Evolutionary conservation across 805 yeast genomes (phyloP), one percentile per base, ranked within the genome.

Genomic region (Kuraishia cidri): DNA sequence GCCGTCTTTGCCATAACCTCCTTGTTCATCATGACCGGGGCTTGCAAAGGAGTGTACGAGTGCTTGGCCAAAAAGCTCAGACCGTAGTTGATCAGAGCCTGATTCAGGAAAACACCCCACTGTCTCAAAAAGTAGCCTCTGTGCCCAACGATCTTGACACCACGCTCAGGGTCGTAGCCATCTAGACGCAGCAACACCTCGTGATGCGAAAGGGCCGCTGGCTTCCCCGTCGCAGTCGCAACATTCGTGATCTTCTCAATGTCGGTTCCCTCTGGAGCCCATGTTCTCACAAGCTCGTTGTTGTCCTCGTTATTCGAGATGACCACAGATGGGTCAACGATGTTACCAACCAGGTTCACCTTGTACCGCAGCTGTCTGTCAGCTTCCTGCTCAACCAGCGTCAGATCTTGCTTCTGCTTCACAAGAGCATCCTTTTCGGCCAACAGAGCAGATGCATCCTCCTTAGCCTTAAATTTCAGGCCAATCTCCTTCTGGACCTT

Each of bases 1-100:
- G 98, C 98, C 46, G 98, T 92, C 65, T 85, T 88, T 47, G 97
- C 97, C 98, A 92, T 92, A 37, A 87, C 94, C 37, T 92, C 97
- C 66, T 92, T 92, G 77, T 92, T 92, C 96, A 92, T 86, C 98
- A 92, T 92, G 29, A 90, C 96, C 37, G 98, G 98, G 11, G 98
- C 94, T 69, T 92, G 98, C 60, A 92, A 70, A 42, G 97, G 95
- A 35, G 69, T 68, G 69, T 86, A 92, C 32, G 79, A 87, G 47
- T 79, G 75, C 49, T 73, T 64, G 42, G 84, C 73, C 58, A 92
- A 72, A 64, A 86, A 88, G 39, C 72, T 69, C 55, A 92, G 73
- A 47, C 98, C 98, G 55, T 88, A 90, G 74, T 88, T 92, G 60
- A 92, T 92, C 59, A 92, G 70, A 28, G 98, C 98, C 68, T 92